Conservation (phyloP, 2,329 filamentous ascomycete species). For the Coniella lustricola region DNA sequence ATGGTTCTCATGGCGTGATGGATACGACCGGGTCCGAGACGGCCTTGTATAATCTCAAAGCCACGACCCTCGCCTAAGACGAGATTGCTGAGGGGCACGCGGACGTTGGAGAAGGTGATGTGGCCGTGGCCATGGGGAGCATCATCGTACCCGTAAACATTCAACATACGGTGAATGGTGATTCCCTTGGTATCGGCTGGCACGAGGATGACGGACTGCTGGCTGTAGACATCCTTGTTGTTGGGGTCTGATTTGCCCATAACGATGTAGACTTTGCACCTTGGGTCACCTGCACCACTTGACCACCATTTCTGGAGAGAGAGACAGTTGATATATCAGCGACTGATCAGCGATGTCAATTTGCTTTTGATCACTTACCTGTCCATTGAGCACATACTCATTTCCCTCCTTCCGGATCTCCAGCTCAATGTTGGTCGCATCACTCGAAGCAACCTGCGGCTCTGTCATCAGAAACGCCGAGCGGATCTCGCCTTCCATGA, state of each 20-base stretch:
- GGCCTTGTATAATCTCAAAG: conserved; percentile 97
- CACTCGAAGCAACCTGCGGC: conserved; percentile 78
- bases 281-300: conserved; percentile 84
- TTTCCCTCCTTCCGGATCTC: conserved; percentile 76
- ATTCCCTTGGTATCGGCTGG: conserved; percentile 75
- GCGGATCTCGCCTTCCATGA: conserved; percentile 78
- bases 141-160: conserved; percentile 93
- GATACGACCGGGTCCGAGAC: conserved; percentile 90
- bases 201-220: conserved; percentile 90
- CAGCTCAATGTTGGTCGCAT: conserved; percentile 89
- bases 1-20: conserved; percentile 97
- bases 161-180: conserved; percentile 89
- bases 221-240: conserved; percentile 72
- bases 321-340: not conserved
- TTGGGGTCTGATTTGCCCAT: conserved; percentile 86
- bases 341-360: too few species aligned
- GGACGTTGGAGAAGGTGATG: conserved; percentile 81
- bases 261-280: conserved; percentile 89
- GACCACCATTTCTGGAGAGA: conserved; percentile 93
- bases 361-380: conserved; percentile 48
- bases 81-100: conserved; percentile 75
- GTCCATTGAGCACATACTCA: conserved; percentile 85
- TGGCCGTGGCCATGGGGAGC: conserved; percentile 98
- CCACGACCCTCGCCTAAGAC: conserved; percentile 89
- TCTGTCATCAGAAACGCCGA: conserved; percentile 94